These are phyloP conservation scores for Sicyos edulis DNA, from an alignment of 306 rosid genomes.

Conservation along the genomic window DNA sequence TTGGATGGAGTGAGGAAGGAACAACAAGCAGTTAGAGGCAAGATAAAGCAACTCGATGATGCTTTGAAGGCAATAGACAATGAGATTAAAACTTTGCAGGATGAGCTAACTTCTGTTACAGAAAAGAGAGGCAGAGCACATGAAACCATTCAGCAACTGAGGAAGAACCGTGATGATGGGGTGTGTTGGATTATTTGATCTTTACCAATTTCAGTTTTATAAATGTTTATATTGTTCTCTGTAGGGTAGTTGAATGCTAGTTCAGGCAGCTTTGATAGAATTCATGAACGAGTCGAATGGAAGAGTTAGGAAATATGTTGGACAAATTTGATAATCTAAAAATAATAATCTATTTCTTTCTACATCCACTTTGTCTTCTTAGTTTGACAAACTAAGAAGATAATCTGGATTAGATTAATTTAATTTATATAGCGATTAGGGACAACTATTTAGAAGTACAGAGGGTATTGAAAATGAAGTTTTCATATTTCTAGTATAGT, in stretches of 20 bases:
- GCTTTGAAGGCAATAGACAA: slow-evolving; percentile 44
- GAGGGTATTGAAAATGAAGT: not conserved
- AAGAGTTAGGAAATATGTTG: no score
- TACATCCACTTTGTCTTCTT: not conserved
- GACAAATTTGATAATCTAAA: no score
- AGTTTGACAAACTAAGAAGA: slow-evolving; percentile 1
- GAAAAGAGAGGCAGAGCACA: slow-evolving; percentile 67
- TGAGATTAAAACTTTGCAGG: slow-evolving; percentile 57
- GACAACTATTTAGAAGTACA: not conserved
- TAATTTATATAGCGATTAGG: not conserved
- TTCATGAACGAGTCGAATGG: no score
- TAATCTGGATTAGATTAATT: not conserved
- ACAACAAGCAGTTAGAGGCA: slow-evolving; percentile 57
- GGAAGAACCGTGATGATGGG: slow-evolving; percentile 72
- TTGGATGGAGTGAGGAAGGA: slow-evolving; percentile 89
- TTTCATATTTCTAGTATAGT: not conserved
- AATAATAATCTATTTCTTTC: no score
- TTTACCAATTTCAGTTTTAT: not conserved
- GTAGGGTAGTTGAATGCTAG: no score
- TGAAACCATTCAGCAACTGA: slow-evolving; percentile 57
- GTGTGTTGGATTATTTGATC: slow-evolving; percentile 28
- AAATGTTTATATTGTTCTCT: no score
- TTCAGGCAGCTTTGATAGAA: no score
- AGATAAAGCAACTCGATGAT: slow-evolving; percentile 80
- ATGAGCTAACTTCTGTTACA: slow-evolving; percentile 45